Evolutionary conservation across 768 basidiomycete species (phyloP).

Genomic region (Serpula lacrymans): DNA sequence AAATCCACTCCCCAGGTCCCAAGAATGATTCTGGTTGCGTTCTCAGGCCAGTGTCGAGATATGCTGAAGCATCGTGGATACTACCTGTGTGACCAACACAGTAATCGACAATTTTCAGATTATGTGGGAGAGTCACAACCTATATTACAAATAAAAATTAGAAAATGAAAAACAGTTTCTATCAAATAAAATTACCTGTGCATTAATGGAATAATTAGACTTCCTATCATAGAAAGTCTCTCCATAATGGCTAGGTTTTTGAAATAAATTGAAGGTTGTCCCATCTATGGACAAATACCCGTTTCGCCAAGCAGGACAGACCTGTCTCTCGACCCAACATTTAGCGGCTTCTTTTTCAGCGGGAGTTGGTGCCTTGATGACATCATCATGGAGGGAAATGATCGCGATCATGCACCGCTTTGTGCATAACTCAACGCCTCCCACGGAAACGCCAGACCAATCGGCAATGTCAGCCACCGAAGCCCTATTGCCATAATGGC

Average conservation of each 20-base stretch:
- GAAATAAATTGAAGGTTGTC: slow-evolving; percentile 15
- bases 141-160: neutral
- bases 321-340: slow-evolving; percentile 17
- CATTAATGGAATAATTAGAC: slow-evolving; percentile 16
- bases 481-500: slow-evolving; percentile 24
- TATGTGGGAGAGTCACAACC: slow-evolving; percentile 14
- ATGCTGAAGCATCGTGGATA: slow-evolving; percentile 31
- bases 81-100: slow-evolving; percentile 29
- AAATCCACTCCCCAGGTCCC: slow-evolving; percentile 9
- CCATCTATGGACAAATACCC: slow-evolving; percentile 20
- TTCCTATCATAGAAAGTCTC: slow-evolving; percentile 16
- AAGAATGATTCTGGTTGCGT: slow-evolving; percentile 1
- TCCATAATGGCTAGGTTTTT: slow-evolving; percentile 9
- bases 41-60: neutral
- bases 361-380: slow-evolving; percentile 9
- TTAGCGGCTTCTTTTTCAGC: slow-evolving; percentile 12
- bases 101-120: slow-evolving; percentile 27
- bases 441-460: slow-evolving; percentile 23
- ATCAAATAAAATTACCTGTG: slow-evolving; percentile 12
- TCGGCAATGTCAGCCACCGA: slow-evolving; percentile 21
- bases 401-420: slow-evolving; percentile 28
- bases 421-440: slow-evolving; percentile 27
- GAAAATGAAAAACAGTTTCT: neutral
- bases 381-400: slow-evolving; percentile 24
- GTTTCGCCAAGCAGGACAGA: slow-evolving; percentile 17